phyloP scores from a whole-genome alignment of 768 basidiomycete genomes.

The Tremella mesenterica region DNA sequence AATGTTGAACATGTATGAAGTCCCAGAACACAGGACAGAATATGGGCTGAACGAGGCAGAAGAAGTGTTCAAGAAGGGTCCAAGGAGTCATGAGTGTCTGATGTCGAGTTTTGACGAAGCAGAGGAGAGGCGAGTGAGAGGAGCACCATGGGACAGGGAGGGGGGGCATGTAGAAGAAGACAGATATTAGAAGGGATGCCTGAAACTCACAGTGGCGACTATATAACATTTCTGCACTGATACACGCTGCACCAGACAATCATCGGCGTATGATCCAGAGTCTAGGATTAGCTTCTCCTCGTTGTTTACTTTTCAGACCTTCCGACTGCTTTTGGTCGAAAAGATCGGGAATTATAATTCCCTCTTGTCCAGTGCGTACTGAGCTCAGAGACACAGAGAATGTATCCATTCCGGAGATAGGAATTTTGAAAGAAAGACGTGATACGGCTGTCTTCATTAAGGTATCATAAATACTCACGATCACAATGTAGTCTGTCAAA shows the following conservation, averaged over 20 bases:
- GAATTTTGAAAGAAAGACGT: too few relatives aligned
- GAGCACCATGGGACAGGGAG: not conserved
- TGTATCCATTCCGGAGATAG: too few relatives aligned
- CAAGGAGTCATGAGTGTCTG: too few relatives aligned
- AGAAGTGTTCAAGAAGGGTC: not conserved
- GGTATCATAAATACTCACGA: conserved; percentile 49
- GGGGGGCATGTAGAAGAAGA: not conserved
- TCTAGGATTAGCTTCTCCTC: conserved; percentile 44
- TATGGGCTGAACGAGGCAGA: not conserved
- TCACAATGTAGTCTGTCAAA: conserved; percentile 90
- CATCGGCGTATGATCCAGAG: conserved; percentile 95
- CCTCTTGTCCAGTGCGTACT: too few relatives aligned
- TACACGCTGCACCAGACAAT: conserved; percentile 93
- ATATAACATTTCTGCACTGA: conserved; percentile 92
- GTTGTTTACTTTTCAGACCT: too few relatives aligned
- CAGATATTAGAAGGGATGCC: not conserved
- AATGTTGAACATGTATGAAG: not conserved
- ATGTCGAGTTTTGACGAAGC: too few relatives aligned
- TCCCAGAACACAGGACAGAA: not conserved
- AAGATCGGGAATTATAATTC: too few relatives aligned
- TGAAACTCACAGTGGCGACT: conserved; percentile 62
- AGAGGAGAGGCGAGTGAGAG: not conserved
- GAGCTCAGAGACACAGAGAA: too few relatives aligned
- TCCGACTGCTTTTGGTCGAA: too few relatives aligned
- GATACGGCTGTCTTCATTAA: too few relatives aligned